phyloP scores from a whole-genome alignment of 208 protist genomes.

The Crithidia bombi region DNA sequence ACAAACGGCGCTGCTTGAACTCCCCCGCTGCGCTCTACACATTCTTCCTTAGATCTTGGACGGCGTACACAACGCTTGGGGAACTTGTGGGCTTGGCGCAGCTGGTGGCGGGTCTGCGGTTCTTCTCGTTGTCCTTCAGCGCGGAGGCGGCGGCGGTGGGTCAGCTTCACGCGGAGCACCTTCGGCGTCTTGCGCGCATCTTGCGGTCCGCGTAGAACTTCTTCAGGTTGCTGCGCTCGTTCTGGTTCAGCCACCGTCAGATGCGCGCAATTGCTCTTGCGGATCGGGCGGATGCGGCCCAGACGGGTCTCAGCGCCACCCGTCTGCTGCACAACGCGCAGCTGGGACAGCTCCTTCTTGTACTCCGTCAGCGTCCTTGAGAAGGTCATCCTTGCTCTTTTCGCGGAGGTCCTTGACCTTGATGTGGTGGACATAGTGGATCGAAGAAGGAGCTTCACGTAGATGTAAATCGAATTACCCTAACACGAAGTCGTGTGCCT shows the following conservation, averaged over 20 bases:
- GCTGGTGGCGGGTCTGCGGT: constrained; percentile 86
- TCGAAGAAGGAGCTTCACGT: constrained; percentile 5
- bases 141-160: constrained; percentile 87
- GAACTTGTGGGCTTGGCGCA: constrained; percentile 79
- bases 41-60: constrained; percentile 77
- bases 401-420: constrained; percentile 93
- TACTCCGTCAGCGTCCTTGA: constrained; percentile 96
- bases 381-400: constrained; percentile 96
- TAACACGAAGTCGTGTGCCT: constrained; percentile 13
- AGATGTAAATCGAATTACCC: constrained; percentile 3
- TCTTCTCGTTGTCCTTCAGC: constrained; percentile 88
- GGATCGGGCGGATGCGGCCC: constrained; percentile 95
- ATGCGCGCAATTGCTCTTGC: constrained; percentile 98
- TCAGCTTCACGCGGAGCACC: constrained; percentile 86
- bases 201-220: constrained; percentile 95
- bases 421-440: constrained; percentile 83
- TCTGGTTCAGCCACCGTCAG: constrained; percentile 97
- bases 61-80: constrained; percentile 89
- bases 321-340: constrained; percentile 96
- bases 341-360: constrained; percentile 97
- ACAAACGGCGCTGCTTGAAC: too few species aligned
- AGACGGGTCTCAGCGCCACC: constrained; percentile 91
- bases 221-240: constrained; percentile 90
- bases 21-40: background rate
- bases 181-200: constrained; percentile 81